Percentiles rank a stretch among this genome's conserved stretches.
phyloP scores from a whole-genome alignment of 1,284 basidiomycete genomes.

The Tremellales sp. region DNA sequence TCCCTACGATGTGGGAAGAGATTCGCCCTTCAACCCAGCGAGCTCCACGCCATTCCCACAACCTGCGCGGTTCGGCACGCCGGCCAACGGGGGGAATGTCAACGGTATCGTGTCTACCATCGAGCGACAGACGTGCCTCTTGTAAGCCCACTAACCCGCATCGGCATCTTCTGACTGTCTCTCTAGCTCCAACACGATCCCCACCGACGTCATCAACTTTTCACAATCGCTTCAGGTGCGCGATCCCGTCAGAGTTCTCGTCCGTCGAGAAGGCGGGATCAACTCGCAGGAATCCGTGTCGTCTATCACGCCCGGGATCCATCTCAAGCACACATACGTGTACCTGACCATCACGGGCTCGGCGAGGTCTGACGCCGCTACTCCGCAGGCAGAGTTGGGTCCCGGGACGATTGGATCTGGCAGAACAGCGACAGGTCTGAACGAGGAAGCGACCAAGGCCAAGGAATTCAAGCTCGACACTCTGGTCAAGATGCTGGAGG shows the following conservation, averaged over 20 bases:
- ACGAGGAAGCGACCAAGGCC: conserved; percentile 78
- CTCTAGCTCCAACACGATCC: conserved; percentile 56
- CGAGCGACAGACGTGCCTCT: conserved; percentile 92
- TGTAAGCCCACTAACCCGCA: conserved; percentile 45
- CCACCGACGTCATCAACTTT: conserved; percentile 54
- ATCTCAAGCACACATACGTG: conserved; percentile 86
- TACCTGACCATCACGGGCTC: conserved; percentile 87
- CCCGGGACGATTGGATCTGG: conserved; percentile 88
- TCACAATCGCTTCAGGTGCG: conserved; percentile 62
- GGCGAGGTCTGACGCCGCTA: conserved; percentile 59
- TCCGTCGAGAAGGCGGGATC: conserved; percentile 76
- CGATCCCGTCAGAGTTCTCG: conserved; percentile 92
- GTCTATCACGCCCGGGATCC: conserved; percentile 54
- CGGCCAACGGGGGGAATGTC: conserved; percentile 7
- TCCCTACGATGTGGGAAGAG: conserved; percentile 45
- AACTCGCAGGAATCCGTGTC: conserved; percentile 53
- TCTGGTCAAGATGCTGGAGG: conserved; percentile 85
- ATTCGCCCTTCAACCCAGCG: conserved; percentile 55
- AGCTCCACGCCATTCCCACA: conserved; percentile 50
- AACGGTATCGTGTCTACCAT: conserved; percentile 15
- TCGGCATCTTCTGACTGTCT: not conserved
- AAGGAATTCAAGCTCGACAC: conserved; percentile 97
- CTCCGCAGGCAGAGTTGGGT: conserved; percentile 53
- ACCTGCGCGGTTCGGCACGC: conserved; percentile 27
- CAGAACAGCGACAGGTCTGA: conserved; percentile 45